These are phyloP conservation scores for Hanseniaspora jakobsenii DNA, from an alignment of 805 yeast genomes.

Conservation along the genomic window DNA sequence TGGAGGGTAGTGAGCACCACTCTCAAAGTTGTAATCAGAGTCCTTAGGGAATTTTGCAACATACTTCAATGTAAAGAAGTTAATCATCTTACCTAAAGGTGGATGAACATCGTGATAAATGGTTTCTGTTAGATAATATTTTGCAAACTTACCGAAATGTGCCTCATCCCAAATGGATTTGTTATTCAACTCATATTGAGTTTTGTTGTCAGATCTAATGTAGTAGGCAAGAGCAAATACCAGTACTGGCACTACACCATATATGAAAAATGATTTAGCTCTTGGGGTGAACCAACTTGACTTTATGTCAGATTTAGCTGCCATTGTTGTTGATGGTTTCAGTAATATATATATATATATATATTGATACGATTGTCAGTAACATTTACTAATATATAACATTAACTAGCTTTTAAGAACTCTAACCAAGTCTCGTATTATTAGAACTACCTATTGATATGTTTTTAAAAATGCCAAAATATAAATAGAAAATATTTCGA, in stretches of 20 bases:
- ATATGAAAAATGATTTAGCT: too few species aligned
- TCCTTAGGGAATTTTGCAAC: slow-evolving; percentile 7
- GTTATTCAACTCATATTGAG: slow-evolving; percentile 39
- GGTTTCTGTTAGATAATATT: slow-evolving; percentile 76
- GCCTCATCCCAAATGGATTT: slow-evolving; percentile 96
- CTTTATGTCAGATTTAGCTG: too few species aligned
- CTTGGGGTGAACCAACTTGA: too few species aligned
- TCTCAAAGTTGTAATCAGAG: slow-evolving; percentile 80
- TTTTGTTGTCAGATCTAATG: slow-evolving; percentile 61
- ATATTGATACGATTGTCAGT: too few species aligned
- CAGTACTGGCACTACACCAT: slow-evolving; percentile 42
- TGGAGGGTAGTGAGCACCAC: slow-evolving; percentile 67
- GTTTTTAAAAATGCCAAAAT: too few species aligned
- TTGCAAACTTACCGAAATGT: slow-evolving; percentile 93
- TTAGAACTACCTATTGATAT: too few species aligned
- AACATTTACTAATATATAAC: too few species aligned
- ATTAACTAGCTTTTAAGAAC: too few species aligned
- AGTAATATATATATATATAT: too few species aligned
- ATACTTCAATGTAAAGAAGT: slow-evolving; percentile 24
- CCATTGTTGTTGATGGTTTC: too few species aligned
- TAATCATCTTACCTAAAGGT: slow-evolving; percentile 83
- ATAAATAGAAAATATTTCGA: too few species aligned
- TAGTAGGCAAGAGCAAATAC: slow-evolving; percentile 60
- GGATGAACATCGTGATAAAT: slow-evolving; percentile 96
- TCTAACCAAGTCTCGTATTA: too few species aligned